These are phyloP conservation scores for Talaromyces islandicus DNA, from an alignment of 2,329 filamentous ascomycete species.

Conservation along the genomic window DNA sequence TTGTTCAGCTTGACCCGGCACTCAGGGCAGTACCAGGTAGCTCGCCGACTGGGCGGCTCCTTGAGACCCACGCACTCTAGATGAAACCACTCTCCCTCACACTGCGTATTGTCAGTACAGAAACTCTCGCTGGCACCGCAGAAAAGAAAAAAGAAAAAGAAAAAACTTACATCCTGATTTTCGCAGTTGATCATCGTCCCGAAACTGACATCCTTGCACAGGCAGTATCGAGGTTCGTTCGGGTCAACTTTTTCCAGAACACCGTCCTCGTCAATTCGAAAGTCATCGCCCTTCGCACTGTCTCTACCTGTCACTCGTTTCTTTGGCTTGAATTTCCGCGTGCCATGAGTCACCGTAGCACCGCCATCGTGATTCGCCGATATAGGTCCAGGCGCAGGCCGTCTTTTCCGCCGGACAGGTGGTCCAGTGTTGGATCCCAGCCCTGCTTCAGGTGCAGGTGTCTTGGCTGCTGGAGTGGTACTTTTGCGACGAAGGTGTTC, in stretches of 20 bases:
- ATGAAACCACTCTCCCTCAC: conserved; percentile 63
- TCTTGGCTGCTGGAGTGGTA: conserved; percentile 33
- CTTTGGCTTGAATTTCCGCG: conserved; percentile 51
- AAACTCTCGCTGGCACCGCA: not conserved
- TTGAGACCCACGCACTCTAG: conserved; percentile 54
- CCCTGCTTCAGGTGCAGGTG: conserved; percentile 36
- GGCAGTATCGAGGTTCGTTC: conserved; percentile 58
- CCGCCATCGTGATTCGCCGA: conserved; percentile 53
- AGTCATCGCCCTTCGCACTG: conserved; percentile 27
- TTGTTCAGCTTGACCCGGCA: conserved; percentile 48
- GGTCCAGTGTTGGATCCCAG: conserved; percentile 30
- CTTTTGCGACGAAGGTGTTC: conserved; percentile 37
- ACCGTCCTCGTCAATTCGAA: conserved; percentile 43
- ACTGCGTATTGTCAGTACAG: conserved; percentile 36
- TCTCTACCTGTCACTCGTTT: conserved; percentile 27
- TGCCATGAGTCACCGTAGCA: conserved; percentile 56
- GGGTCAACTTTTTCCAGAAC: conserved; percentile 51
- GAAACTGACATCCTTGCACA: conserved; percentile 59
- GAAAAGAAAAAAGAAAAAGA: not conserved
- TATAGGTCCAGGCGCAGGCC: conserved; percentile 55
- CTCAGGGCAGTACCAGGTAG: conserved; percentile 62
- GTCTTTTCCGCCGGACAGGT: conserved; percentile 45
- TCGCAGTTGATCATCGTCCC: conserved; percentile 63
- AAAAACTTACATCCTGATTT: conserved; percentile 47
- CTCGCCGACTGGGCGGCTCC: conserved; percentile 53